Evolutionary conservation across 495 filamentous ascomycete genomes (phyloP).

Genomic region (Diplogelasinospora grovesii): DNA sequence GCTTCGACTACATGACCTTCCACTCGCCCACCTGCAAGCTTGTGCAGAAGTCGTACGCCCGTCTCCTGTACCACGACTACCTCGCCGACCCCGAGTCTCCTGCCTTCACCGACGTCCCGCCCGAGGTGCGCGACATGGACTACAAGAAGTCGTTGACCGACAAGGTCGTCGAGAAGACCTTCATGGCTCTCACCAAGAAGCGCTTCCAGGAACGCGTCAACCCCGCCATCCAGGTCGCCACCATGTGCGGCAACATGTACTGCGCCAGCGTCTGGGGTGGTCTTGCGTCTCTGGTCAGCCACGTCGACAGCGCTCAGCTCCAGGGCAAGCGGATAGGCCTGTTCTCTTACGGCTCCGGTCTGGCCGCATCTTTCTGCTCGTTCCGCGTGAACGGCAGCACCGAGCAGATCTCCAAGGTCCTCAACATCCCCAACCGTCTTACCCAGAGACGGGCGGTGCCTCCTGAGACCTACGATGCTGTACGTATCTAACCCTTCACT

Average conservation of each 20-base stretch:
- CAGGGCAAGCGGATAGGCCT: slow-evolving; percentile 82
- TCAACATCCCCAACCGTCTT: slow-evolving; percentile 75
- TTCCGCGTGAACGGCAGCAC: slow-evolving; percentile 75
- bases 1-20: slow-evolving; percentile 94
- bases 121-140: slow-evolving; percentile 77
- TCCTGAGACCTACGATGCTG: slow-evolving; percentile 81
- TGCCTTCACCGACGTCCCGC: slow-evolving; percentile 77
- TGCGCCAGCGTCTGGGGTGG: slow-evolving; percentile 89
- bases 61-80: slow-evolving; percentile 96
- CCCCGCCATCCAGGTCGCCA: slow-evolving; percentile 79
- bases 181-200: slow-evolving; percentile 95
- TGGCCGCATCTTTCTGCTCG: slow-evolving; percentile 86
- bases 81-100: slow-evolving; percentile 67
- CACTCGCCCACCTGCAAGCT: slow-evolving; percentile 98
- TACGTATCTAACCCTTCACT: slow-evolving; percentile 37
- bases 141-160: slow-evolving; percentile 83
- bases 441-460: slow-evolving; percentile 57
- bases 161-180: slow-evolving; percentile 91
- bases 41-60: slow-evolving; percentile 89
- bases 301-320: slow-evolving; percentile 59
- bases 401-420: slow-evolving; percentile 64
- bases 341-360: slow-evolving; percentile 92
- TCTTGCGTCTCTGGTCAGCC: slow-evolving; percentile 67
- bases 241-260: slow-evolving; percentile 99
- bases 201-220: slow-evolving; percentile 81